Evolutionary conservation across 2,329 filamentous ascomycete species (phyloP).

Genomic region (Hypomyces perniciosus): DNA sequence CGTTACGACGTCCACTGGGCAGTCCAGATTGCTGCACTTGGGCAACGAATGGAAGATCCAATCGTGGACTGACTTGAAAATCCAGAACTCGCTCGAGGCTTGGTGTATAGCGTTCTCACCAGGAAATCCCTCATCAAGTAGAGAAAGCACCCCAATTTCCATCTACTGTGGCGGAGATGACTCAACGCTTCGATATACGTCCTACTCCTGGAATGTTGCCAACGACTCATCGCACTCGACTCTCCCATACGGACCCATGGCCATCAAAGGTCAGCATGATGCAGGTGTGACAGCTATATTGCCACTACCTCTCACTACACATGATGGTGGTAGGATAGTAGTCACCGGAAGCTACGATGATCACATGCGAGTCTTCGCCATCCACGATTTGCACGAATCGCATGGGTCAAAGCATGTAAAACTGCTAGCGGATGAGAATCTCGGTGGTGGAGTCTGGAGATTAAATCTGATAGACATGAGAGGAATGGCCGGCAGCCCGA

Average conservation of each 20-base stretch:
- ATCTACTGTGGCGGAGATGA: conserved; percentile 74
- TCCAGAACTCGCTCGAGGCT: conserved; percentile 57
- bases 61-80: conserved; percentile 31
- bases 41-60: conserved; percentile 36
- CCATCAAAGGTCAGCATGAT: conserved; percentile 50
- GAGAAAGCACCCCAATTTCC: conserved; percentile 23
- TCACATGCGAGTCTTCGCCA: conserved; percentile 60
- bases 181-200: conserved; percentile 48
- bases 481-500: conserved; percentile 17
- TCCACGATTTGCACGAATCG: conserved; percentile 35
- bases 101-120: conserved; percentile 64
- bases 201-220: conserved; percentile 22
- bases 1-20: conserved; percentile 64
- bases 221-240: conserved; percentile 13
- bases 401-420: conserved; percentile 38
- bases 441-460: conserved; percentile 84
- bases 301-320: conserved; percentile 47
- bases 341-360: conserved; percentile 94
- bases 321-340: conserved; percentile 49
- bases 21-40: conserved; percentile 51
- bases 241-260: conserved; percentile 21
- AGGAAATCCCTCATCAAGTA: conserved; percentile 12
- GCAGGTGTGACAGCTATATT: conserved; percentile 86
- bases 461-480: conserved; percentile 53
- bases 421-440: conserved; percentile 56